Evolutionary conservation across 139 green algal genomes (phyloP).

Genomic region (Coelastrella sp.): DNA sequence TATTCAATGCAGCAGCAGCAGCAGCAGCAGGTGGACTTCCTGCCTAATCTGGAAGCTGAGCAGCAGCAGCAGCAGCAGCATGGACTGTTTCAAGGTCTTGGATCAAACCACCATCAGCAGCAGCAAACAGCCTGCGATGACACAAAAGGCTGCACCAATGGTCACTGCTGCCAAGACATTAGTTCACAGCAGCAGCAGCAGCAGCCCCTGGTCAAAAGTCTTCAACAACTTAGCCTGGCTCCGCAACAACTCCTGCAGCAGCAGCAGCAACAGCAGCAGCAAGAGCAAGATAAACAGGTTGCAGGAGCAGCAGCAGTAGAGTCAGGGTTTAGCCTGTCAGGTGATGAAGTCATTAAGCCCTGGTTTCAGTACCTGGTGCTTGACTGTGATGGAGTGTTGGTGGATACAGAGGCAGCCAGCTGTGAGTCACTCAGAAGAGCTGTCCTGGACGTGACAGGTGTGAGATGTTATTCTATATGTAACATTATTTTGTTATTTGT

Average conservation of each 20-base stretch:
- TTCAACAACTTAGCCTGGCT: neutral
- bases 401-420: constrained; percentile 76
- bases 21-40: constrained; percentile 25
- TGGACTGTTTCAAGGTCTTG: neutral
- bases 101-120: neutral
- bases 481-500: too few species aligned
- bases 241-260: neutral
- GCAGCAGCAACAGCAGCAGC: constrained; percentile 20
- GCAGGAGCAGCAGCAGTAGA: constrained; percentile 21
- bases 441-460: constrained; percentile 62
- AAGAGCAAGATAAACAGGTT: neutral
- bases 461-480: too few species aligned
- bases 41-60: constrained; percentile 11
- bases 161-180: neutral
- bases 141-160: neutral
- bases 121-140: neutral
- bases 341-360: neutral
- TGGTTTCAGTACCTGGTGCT: constrained; percentile 75
- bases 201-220: neutral
- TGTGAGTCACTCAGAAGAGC: constrained; percentile 77
- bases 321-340: neutral
- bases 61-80: constrained; percentile 12
- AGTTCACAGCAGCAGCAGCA: neutral
- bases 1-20: neutral
- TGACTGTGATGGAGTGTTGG: constrained; percentile 87